phyloP scores from a whole-genome alignment of 805 yeast species.

The Starmerella bacillaris region DNA sequence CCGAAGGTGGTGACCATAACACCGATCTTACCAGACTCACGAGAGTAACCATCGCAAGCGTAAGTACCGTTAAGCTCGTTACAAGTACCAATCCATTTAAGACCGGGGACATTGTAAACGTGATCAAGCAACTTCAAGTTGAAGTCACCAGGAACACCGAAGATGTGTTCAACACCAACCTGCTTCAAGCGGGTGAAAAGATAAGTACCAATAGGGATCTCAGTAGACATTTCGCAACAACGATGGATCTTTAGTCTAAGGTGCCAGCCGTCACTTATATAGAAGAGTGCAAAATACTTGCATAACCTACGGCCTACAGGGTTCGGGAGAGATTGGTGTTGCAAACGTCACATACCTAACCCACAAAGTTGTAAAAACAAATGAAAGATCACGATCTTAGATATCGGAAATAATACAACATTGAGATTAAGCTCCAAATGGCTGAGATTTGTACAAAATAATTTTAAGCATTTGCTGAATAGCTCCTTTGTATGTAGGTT shows the following conservation, averaged over 20 bases:
- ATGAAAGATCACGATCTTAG: neutral
- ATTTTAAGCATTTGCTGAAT: too few species aligned
- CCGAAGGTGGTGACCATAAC: slow-evolving; percentile 63
- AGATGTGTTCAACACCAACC: slow-evolving; percentile 23
- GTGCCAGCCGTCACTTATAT: slow-evolving; percentile 1
- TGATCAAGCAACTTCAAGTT: slow-evolving; percentile 27
- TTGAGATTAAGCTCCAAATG: too few species aligned
- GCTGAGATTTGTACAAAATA: too few species aligned
- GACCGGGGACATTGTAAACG: slow-evolving; percentile 25
- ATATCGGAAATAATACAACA: too few species aligned
- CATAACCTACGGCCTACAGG: neutral
- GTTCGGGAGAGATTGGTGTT: neutral
- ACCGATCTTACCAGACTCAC: slow-evolving; percentile 45
- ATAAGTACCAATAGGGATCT: slow-evolving; percentile 19
- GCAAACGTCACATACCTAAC: neutral
- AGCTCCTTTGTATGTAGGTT: too few species aligned
- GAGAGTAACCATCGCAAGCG: slow-evolving; percentile 77
- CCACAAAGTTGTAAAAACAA: neutral
- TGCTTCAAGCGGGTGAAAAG: slow-evolving; percentile 22
- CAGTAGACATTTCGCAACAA: slow-evolving; percentile 5
- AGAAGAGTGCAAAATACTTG: neutral
- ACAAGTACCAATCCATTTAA: slow-evolving; percentile 68
- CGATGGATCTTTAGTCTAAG: too few species aligned
- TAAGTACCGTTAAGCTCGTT: slow-evolving; percentile 83
- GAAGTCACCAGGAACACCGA: slow-evolving; percentile 33